These are phyloP conservation scores for Hanseniaspora lindneri DNA, from an alignment of 805 yeast genomes.

Conservation along the genomic window DNA sequence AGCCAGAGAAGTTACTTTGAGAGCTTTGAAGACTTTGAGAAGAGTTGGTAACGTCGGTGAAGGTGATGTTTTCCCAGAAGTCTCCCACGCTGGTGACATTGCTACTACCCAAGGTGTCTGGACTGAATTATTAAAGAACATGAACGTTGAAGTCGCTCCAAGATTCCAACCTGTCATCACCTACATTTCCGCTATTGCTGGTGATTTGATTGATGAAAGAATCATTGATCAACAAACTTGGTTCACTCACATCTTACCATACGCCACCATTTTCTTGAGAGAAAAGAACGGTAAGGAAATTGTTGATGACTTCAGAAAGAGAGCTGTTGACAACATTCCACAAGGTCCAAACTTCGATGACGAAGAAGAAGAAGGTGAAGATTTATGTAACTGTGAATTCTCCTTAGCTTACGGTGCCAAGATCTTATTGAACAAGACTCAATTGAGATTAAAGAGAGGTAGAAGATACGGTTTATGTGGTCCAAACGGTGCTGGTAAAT, in stretches of 20 bases:
- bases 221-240: conserved; percentile 83
- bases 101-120: conserved; percentile 75
- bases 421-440: conserved; percentile 98
- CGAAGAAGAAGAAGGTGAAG: conserved; percentile 98
- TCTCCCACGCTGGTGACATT: conserved; percentile 97
- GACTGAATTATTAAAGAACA: conserved; percentile 54
- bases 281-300: conserved; percentile 80
- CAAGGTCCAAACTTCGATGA: conserved; percentile 91
- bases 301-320: conserved; percentile 89
- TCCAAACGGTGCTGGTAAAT: conserved; percentile 99
- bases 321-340: conserved; percentile 97
- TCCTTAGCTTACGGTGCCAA: conserved; percentile 99
- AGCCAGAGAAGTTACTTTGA: conserved; percentile 95
- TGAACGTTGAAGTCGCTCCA: conserved; percentile 47
- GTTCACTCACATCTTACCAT: conserved; percentile 80
- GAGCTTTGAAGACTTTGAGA: conserved; percentile 94
- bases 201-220: conserved; percentile 98
- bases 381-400: conserved; percentile 99
- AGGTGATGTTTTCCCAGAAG: conserved; percentile 86
- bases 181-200: conserved; percentile 93
- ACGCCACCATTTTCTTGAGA: conserved; percentile 91
- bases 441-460: conserved; percentile 95
- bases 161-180: conserved; percentile 69
- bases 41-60: conserved; percentile 96
- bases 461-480: conserved; percentile 99